A percentile compares a stretch with the other conserved stretches of the same genome.
Evolutionary conservation across 306 rosid species (phyloP).

Genomic region (Vigna hirtella): DNA sequence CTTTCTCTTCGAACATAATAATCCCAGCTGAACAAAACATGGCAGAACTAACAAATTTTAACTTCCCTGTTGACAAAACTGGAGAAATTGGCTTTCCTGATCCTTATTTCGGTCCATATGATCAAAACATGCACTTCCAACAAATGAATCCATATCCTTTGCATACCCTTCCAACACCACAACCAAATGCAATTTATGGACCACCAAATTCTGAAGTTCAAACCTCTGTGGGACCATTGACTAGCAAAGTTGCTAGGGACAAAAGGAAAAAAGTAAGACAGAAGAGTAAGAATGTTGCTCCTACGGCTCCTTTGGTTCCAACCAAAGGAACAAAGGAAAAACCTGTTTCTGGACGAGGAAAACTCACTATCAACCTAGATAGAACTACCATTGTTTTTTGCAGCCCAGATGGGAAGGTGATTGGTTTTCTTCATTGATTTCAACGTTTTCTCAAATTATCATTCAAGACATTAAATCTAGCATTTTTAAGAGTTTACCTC

Average conservation of each 20-base stretch:
- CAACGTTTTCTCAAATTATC: background rate
- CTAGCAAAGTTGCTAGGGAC: slow-evolving; percentile 49
- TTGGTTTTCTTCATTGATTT: background rate
- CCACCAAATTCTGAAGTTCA: background rate
- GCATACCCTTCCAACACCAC: background rate
- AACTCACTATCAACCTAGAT: background rate
- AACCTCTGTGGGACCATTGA: slow-evolving; percentile 29
- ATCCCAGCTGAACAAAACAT: background rate
- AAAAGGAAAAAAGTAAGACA: slow-evolving; percentile 59
- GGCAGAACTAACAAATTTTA: slow-evolving; percentile 8
- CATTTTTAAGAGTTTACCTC: background rate
- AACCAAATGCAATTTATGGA: too few relatives aligned
- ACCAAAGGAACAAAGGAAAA: background rate
- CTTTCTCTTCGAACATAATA: background rate
- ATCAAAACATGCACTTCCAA: background rate
- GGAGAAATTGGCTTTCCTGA: background rate
- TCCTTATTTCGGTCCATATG: background rate
- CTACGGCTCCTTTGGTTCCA: background rate
- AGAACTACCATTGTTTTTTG: slow-evolving; percentile 26
- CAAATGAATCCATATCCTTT: background rate
- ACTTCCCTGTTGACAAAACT: background rate
- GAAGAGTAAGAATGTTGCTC: slow-evolving; percentile 35
- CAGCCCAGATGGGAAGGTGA: slow-evolving; percentile 65
- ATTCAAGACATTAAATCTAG: background rate
- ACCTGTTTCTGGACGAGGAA: background rate